Conservation (phyloP, 1,284 basidiomycete species). For the Heterobasidion occidentale region DNA sequence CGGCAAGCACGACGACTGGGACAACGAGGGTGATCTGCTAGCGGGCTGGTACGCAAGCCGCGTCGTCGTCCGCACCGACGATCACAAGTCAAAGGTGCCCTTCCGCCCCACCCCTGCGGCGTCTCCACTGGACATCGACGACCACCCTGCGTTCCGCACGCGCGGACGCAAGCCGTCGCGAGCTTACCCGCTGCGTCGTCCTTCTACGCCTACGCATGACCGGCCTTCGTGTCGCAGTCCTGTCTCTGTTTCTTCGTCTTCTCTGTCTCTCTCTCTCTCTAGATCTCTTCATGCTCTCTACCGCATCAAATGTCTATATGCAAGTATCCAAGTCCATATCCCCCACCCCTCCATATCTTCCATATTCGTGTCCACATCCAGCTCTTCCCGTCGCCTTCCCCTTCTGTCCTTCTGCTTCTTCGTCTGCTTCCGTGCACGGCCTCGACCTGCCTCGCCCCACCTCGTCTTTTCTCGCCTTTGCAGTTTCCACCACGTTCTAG, state of each 20-base stretch:
- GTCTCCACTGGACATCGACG: constrained; percentile 7
- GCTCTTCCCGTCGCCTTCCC: neutral
- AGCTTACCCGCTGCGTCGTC: constrained; percentile 13
- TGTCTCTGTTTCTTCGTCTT: neutral
- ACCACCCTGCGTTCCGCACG: constrained; percentile 20
- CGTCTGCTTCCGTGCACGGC: neutral
- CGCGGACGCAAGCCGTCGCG: constrained; percentile 23
- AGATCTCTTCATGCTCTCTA: neutral
- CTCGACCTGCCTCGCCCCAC: too few relatives aligned
- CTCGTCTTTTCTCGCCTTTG: neutral
- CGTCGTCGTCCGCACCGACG: neutral
- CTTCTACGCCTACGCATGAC: neutral
- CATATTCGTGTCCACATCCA: neutral
- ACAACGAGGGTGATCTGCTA: neutral
- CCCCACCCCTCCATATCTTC: neutral
- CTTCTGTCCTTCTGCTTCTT: neutral
- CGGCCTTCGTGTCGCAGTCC: neutral
- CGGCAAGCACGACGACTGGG: neutral
- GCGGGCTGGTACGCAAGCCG: constrained; percentile 6
- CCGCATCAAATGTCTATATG: neutral
- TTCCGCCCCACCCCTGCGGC: neutral
- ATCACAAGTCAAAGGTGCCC: neutral
- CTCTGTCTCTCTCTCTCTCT: neutral
- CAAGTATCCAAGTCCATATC: neutral
- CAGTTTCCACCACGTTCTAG: neutral